phyloP scores from a whole-genome alignment of 1,284 basidiomycete genomes.

The Cerioporus squamosus region DNA sequence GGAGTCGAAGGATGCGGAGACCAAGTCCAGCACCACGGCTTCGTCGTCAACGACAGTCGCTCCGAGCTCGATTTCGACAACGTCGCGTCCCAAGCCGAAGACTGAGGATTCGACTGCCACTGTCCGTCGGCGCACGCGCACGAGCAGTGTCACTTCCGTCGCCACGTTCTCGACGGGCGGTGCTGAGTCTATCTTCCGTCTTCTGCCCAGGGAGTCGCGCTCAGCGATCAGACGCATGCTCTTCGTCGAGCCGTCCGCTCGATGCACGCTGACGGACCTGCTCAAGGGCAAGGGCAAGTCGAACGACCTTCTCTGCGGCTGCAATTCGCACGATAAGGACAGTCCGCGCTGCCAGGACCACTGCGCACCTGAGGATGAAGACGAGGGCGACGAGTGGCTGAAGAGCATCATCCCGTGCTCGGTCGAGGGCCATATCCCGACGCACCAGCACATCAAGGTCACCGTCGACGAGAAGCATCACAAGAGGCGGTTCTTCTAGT shows the following conservation, averaged over 20 bases:
- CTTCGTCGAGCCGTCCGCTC: conserved; percentile 84
- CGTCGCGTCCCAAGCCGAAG: conserved; percentile 20
- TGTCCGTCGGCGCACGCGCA: conserved; percentile 47
- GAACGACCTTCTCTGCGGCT: conserved; percentile 82
- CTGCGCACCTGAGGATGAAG: conserved; percentile 66
- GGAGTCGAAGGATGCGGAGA: conserved; percentile 15
- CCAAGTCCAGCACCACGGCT: background rate
- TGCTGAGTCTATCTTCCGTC: conserved; percentile 97
- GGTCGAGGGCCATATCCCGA: conserved; percentile 44
- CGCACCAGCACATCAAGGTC: conserved; percentile 74
- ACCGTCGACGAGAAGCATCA: conserved; percentile 69
- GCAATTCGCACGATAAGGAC: conserved; percentile 48
- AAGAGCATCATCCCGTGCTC: conserved; percentile 77
- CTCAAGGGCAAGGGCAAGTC: conserved; percentile 81
- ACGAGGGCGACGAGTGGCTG: conserved; percentile 81
- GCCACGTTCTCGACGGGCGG: conserved; percentile 81
- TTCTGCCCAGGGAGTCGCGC: conserved; percentile 92
- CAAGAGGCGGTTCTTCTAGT: conserved; percentile 74
- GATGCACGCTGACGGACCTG: conserved; percentile 94
- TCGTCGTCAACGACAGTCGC: conserved; percentile 13
- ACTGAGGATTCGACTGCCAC: conserved; percentile 18
- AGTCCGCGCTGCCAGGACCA: conserved; percentile 62
- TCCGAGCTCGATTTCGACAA: background rate
- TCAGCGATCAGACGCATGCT: conserved; percentile 93
- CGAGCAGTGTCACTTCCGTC: conserved; percentile 69